Evolutionary conservation across 2,329 filamentous ascomycete species (phyloP).

Genomic region (Fusarium citri): DNA sequence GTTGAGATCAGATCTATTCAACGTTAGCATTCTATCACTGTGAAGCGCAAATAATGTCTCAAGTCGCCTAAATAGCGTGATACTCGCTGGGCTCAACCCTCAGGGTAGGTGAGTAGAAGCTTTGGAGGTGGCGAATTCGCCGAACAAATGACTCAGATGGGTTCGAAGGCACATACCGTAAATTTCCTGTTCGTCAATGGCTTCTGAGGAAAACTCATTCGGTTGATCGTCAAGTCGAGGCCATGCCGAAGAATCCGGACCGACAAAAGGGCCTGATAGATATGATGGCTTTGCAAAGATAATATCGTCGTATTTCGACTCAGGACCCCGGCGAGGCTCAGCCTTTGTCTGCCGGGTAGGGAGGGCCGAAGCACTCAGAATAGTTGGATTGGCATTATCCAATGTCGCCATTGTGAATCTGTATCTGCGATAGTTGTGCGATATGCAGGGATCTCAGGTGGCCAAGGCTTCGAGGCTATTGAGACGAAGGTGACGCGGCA

Average conservation of each 20-base stretch:
- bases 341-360: conserved; percentile 75
- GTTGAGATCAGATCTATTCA: conserved; percentile 86
- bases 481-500: conserved; percentile 14
- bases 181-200: conserved; percentile 97
- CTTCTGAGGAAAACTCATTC: conserved; percentile 75
- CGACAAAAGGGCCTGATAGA: conserved; percentile 55
- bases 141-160: conserved; percentile 12
- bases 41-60: not conserved
- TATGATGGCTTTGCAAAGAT: conserved; percentile 61
- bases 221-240: conserved; percentile 55
- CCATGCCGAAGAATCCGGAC: conserved; percentile 52
- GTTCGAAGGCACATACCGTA: conserved; percentile 73
- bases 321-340: conserved; percentile 59
- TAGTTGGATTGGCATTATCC: conserved; percentile 92
- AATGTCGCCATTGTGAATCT: conserved; percentile 49
- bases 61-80: not conserved
- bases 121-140: conserved; percentile 17
- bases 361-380: conserved; percentile 87
- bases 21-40: conserved; percentile 28
- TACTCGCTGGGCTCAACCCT: not conserved
- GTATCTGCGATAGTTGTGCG: conserved; percentile 6
- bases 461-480: conserved; percentile 25
- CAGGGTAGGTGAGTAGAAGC: not conserved
- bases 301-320: conserved; percentile 60
- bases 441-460: conserved; percentile 29